phyloP scores from a whole-genome alignment of 2,329 filamentous ascomycete genomes.

The Rhytidhysteron rufulum region DNA sequence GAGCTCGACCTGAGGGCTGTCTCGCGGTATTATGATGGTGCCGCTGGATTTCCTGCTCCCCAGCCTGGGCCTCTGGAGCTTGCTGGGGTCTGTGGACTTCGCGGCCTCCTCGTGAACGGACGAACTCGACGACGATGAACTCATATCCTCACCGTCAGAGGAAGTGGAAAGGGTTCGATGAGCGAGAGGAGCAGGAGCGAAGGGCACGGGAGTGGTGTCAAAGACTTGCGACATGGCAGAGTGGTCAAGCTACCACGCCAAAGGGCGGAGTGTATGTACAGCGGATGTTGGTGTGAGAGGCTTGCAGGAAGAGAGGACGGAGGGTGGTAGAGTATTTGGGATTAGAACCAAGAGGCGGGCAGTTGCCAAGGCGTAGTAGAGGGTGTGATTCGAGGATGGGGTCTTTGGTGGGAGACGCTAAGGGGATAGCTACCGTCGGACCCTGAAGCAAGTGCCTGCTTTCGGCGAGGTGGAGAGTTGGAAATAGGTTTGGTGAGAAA shows the following conservation, averaged over 20 bases:
- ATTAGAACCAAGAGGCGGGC: neutral
- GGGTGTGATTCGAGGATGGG: neutral
- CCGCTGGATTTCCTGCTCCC: conserved; percentile 74
- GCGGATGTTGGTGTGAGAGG: neutral
- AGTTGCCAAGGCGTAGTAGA: neutral
- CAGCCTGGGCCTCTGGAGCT: conserved; percentile 61
- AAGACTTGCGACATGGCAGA: neutral
- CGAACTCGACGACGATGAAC: conserved; percentile 39
- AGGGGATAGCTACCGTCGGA: conserved; percentile 1
- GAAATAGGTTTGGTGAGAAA: neutral
- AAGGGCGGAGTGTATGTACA: neutral
- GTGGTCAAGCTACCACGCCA: neutral
- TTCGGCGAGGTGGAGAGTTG: neutral
- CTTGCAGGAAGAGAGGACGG: neutral
- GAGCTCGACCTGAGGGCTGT: conserved; percentile 69
- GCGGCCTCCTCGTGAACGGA: conserved; percentile 40
- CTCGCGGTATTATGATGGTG: conserved; percentile 76
- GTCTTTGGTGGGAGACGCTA: neutral
- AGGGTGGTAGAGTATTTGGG: neutral
- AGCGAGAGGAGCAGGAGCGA: neutral
- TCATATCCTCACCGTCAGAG: conserved; percentile 28
- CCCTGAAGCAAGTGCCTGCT: neutral
- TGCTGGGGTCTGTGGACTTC: conserved; percentile 40
- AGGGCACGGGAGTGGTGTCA: neutral
- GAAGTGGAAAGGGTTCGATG: neutral